These are phyloP conservation scores for Yarrowia porcina DNA, from an alignment of 805 yeast genomes.

Conservation along the genomic window DNA sequence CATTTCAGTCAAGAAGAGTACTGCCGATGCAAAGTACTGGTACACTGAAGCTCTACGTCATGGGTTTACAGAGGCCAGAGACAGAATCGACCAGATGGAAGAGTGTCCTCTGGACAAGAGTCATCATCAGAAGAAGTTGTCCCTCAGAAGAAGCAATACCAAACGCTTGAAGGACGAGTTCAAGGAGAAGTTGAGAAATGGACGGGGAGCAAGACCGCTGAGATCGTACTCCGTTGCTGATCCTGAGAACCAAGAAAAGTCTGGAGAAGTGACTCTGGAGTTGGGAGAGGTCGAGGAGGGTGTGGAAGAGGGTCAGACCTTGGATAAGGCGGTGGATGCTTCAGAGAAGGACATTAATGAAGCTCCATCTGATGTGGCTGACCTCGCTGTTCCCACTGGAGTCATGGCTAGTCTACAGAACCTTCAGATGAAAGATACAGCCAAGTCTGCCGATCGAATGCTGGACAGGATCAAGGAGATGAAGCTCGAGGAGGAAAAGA, in stretches of 20 bases:
- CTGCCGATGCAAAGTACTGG: conserved; percentile 47
- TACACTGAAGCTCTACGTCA: conserved; percentile 53
- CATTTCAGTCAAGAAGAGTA: conserved; percentile 49
- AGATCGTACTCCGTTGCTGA: not conserved
- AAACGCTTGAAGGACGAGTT: conserved; percentile 11
- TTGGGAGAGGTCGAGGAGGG: conserved; percentile 1
- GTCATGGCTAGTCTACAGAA: not conserved
- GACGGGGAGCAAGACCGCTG: not conserved
- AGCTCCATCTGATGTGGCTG: not conserved
- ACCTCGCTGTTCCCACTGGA: not conserved
- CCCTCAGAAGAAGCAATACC: not conserved
- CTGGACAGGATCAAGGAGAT: conserved; percentile 1
- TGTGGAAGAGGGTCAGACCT: not conserved
- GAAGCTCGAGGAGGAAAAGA: conserved; percentile 1
- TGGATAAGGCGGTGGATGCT: not conserved
- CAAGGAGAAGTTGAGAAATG: conserved; percentile 3
- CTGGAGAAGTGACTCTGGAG: not conserved
- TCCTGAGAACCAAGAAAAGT: not conserved
- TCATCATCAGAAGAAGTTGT: conserved; percentile 3
- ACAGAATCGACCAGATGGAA: conserved; percentile 33
- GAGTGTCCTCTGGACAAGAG: conserved; percentile 8
- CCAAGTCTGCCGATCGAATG: not conserved
- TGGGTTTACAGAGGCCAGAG: conserved; percentile 43
- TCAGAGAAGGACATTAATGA: no score
- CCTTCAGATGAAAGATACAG: not conserved